Conservation (phyloP, 257 asterid genomes). For the Henckelia pumila region DNA sequence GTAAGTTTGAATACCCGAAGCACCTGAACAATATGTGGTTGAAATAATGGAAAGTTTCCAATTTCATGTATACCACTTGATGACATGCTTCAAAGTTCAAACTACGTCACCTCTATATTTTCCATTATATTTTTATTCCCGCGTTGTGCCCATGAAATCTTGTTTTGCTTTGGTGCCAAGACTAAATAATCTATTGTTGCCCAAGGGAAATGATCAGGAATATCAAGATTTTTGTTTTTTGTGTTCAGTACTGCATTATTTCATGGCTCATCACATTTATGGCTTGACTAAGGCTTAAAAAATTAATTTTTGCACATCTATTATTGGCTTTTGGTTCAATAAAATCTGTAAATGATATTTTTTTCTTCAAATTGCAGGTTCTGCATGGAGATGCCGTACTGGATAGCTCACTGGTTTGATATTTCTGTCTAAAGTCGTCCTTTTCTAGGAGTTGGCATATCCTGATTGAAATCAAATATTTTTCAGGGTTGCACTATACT, state of each 20-base stretch:
- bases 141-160: not conserved
- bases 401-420: conserved; percentile 75
- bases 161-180: conserved; percentile 5
- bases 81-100: conserved; percentile 12
- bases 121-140: not conserved
- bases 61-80: not conserved
- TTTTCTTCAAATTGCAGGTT: conserved; percentile 48
- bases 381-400: conserved; percentile 97
- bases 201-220: not conserved
- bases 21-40: not conserved
- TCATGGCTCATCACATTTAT: conserved; percentile 5
- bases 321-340: not conserved
- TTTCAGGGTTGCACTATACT: conserved; percentile 90
- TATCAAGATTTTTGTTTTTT: not conserved
- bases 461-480: conserved; percentile 23
- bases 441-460: conserved; percentile 19
- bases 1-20: conserved; percentile 48
- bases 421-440: conserved; percentile 23
- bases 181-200: conserved; percentile 7
- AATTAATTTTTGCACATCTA: not conserved
- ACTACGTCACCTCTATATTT: not conserved
- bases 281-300: not conserved
- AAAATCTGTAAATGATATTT: conserved; percentile 24
- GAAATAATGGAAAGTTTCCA: conserved; percentile 12
- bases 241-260: conserved; percentile 6